Evolutionary conservation across 2,329 filamentous ascomycete genomes (phyloP), one percentile per base, ranked within the genome.

Genomic region (Exophiala mesophila): DNA sequence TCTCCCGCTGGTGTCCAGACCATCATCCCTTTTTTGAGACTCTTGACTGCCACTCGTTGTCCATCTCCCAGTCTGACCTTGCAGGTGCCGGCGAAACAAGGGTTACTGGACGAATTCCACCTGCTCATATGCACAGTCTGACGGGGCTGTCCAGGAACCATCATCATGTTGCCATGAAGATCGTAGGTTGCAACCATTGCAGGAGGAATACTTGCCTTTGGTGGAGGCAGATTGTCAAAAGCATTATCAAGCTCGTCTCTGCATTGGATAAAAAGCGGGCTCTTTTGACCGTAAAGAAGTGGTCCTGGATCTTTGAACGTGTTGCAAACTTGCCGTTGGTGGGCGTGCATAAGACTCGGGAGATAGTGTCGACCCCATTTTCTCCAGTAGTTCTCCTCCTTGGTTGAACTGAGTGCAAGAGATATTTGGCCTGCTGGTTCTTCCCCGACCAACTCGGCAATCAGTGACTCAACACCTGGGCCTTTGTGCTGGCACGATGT

Each of bases 241-340:
- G 69, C 69, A 0, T 52, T 52, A 42, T 78, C 71, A 0, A 81
- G 67, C 1, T 59, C 52, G 35, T 74, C 65, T 6, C 75, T 64
- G 53, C 72, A 79, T 4, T 58, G 50, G 10, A 59, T 56, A 55
- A 82, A 82, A 3, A 80, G 62, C 0, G 70, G 65, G 38, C 72
- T 77, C 1, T 67, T 56, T 0, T 53, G 53, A 12, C 76, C 70
- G 52, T 80, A 82, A 48, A 69, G 64, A 5, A 76, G 66, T 3
- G 77, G 74, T 0, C 78, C 78, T 0, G 71, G 63, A 45, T 82
- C 78, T 54, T 80, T 79, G 69, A 80, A 81, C 0, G 72, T 74
- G 56, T 78, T 80, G 63, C 77, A 79, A 7, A 73, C 60, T 57
- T 82, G 78, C 17, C 70, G 66, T 1, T 66, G 63, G 51, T 82